These are phyloP conservation scores for Cladosporium sp. DNA, from an alignment of 2,329 filamentous ascomycete genomes.

Conservation along the genomic window DNA sequence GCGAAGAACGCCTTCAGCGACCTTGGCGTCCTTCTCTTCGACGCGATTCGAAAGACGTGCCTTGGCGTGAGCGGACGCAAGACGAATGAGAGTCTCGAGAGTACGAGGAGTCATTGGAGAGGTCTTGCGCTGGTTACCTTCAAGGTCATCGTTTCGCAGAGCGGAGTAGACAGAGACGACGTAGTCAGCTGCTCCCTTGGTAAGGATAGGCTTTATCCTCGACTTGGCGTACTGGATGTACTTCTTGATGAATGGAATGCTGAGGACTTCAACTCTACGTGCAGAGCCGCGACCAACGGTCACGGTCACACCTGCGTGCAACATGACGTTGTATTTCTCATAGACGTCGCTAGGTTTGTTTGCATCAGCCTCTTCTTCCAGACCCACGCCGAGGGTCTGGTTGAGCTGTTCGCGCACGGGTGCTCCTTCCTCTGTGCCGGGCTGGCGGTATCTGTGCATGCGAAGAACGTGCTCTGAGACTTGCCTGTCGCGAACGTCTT, in stretches of 20 bases:
- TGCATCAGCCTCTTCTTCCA: slow-evolving; percentile 73
- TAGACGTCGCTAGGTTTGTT: slow-evolving; percentile 82
- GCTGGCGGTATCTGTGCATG: slow-evolving; percentile 93
- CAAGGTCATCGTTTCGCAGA: slow-evolving; percentile 91
- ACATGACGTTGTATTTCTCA: slow-evolving; percentile 94
- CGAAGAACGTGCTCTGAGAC: slow-evolving; percentile 95
- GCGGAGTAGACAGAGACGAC: slow-evolving; percentile 90
- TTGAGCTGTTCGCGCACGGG: slow-evolving; percentile 85
- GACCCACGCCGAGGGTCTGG: slow-evolving; percentile 83
- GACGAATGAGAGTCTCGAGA: slow-evolving; percentile 94
- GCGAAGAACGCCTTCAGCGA: slow-evolving; percentile 84
- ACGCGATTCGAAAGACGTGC: slow-evolving; percentile 83
- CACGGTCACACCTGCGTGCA: slow-evolving; percentile 84
- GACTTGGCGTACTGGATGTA: slow-evolving; percentile 98
- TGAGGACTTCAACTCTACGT: slow-evolving; percentile 82
- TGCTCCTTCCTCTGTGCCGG: slow-evolving; percentile 89
- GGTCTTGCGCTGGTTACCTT: slow-evolving; percentile 89
- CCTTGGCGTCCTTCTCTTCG: slow-evolving; percentile 82
- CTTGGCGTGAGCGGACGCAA: slow-evolving; percentile 94
- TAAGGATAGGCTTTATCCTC: slow-evolving; percentile 83
- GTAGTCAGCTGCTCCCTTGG: slow-evolving; percentile 86
- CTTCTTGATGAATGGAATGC: slow-evolving; percentile 98
- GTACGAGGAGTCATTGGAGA: slow-evolving; percentile 96
- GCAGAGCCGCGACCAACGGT: slow-evolving; percentile 71
- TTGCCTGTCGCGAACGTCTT: slow-evolving; percentile 85